Evolutionary conservation across 805 yeast genomes (phyloP).

Genomic region (Barnettozyma wickerhamii): DNA sequence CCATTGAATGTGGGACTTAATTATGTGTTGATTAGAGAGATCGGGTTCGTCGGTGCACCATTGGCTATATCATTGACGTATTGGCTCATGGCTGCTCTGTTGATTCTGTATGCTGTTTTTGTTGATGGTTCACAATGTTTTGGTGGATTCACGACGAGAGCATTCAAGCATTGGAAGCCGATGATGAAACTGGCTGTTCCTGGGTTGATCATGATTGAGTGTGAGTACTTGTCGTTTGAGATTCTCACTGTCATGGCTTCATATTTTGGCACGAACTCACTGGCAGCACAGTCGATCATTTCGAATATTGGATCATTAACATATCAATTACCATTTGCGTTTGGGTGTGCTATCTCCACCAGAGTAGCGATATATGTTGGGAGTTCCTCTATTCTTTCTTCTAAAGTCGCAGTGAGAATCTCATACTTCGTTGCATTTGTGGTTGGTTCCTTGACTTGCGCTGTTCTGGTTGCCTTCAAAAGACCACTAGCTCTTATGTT

Average conservation of each 20-base stretch:
- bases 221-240: conserved; percentile 75
- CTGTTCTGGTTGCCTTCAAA: conserved; percentile 42
- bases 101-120: conserved; percentile 27
- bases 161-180: conserved; percentile 54
- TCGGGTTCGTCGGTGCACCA: conserved; percentile 88
- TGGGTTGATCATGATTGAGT: conserved; percentile 70
- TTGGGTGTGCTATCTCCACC: conserved; percentile 67
- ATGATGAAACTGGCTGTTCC: conserved; percentile 61
- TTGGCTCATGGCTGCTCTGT: conserved; percentile 52
- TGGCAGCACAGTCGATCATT: conserved; percentile 50
- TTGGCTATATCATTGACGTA: conserved; percentile 67
- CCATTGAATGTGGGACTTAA: conserved; percentile 67
- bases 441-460: conserved; percentile 48
- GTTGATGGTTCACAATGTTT: conserved; percentile 69
- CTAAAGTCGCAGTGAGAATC: conserved; percentile 39
- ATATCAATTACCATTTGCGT: conserved; percentile 71
- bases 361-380: conserved; percentile 73
- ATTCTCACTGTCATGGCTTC: conserved; percentile 61
- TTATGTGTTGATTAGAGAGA: conserved; percentile 55
- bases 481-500: conserved; percentile 52
- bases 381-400: conserved; percentile 41
- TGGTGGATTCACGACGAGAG: conserved; percentile 51
- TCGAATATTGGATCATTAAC: conserved; percentile 53
- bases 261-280: conserved; percentile 42
- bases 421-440: conserved; percentile 42